phyloP scores from a whole-genome alignment of 768 basidiomycete genomes.

The Suillus occidentalis region DNA sequence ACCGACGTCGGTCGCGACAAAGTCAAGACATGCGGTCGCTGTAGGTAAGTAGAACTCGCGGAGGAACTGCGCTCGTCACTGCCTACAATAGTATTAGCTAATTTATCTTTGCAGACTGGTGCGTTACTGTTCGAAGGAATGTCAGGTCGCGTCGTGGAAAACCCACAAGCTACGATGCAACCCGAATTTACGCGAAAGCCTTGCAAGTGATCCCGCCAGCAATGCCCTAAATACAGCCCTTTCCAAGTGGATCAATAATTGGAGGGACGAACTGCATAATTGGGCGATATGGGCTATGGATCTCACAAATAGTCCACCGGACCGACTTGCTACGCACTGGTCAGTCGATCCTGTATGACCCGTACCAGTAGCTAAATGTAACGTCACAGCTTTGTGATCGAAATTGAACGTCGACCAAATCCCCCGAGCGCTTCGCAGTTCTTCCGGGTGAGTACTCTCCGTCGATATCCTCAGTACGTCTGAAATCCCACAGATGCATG shows the following conservation, averaged over 20 bases:
- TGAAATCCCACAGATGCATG: slow-evolving; percentile 20
- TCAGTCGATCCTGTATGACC: slow-evolving; percentile 1
- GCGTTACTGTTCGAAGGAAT: slow-evolving; percentile 30
- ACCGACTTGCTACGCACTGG: slow-evolving; percentile 28
- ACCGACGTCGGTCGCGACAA: slow-evolving; percentile 23
- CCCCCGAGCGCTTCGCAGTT: slow-evolving; percentile 15
- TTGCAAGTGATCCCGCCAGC: slow-evolving; percentile 16
- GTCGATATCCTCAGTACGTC: neutral
- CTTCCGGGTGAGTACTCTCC: slow-evolving; percentile 20
- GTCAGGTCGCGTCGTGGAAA: slow-evolving; percentile 30
- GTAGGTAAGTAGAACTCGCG: slow-evolving; percentile 18
- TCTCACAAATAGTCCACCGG: slow-evolving; percentile 24
- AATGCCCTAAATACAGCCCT: slow-evolving; percentile 21
- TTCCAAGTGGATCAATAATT: slow-evolving; percentile 28
- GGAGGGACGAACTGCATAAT: slow-evolving; percentile 20
- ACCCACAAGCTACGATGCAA: slow-evolving; percentile 26
- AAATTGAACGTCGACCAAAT: slow-evolving; percentile 19
- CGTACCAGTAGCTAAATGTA: neutral
- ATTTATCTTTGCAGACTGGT: slow-evolving; percentile 19
- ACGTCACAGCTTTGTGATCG: slow-evolving; percentile 20
- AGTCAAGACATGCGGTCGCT: slow-evolving; percentile 24
- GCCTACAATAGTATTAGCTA: neutral
- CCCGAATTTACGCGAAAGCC: slow-evolving; percentile 11
- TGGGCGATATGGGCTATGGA: slow-evolving; percentile 25
- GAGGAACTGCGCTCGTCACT: neutral